Base-by-base conservation (phyloP, 1,139 yeast genomes). In the Zygotorulaspora mrakii region DNA sequence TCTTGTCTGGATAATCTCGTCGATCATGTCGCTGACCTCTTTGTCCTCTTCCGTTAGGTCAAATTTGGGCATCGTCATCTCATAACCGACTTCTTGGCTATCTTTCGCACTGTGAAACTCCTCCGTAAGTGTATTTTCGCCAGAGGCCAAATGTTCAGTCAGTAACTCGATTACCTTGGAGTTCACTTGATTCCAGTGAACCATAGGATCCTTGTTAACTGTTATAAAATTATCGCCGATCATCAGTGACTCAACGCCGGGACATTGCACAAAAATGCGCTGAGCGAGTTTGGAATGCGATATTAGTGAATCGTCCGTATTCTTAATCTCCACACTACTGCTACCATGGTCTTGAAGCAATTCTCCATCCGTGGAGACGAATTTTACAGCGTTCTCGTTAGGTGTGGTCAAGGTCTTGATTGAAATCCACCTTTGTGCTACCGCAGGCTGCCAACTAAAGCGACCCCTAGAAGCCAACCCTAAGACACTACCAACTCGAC, bases 1-100 rank as follows among this genome's bases (percentile, higher is more conserved):
- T 55, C 97, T 77, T 3, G 99, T 91, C 55, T 86, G 89, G 42
- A 91, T 83, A 39, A 91, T 72, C 62, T 91, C 99, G 56, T 89
- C 88, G 55, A 91, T 88, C 86, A 91, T 83, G 10, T 84, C 76
- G 37, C 91, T 88, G 2, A 89, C 77, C 61, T 70, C 74, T 44
- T 66, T 65, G 39, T 69, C 72, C 30, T 68, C 73, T 33, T 67
- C 73, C 16, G 56, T 51, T 33, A 60, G 50, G 25, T 56, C 56
- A 32, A 57, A 59, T 32, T 59, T 52, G 2, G 61, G 61, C 20
- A 50, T 31, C 29, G 53, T 48, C 16, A 59, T 57, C 31, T 64
- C 52, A 36, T 57, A 52, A 3, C 62, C 54, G 10, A 59, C 64
- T 13, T 57, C 64, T 8, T 54, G 48, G 32, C 55, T 57, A 28